Percentiles rank a stretch among this genome's conserved stretches.
Evolutionary conservation across 768 basidiomycete species (phyloP).

Genomic region (Calocybe gangraenosa): DNA sequence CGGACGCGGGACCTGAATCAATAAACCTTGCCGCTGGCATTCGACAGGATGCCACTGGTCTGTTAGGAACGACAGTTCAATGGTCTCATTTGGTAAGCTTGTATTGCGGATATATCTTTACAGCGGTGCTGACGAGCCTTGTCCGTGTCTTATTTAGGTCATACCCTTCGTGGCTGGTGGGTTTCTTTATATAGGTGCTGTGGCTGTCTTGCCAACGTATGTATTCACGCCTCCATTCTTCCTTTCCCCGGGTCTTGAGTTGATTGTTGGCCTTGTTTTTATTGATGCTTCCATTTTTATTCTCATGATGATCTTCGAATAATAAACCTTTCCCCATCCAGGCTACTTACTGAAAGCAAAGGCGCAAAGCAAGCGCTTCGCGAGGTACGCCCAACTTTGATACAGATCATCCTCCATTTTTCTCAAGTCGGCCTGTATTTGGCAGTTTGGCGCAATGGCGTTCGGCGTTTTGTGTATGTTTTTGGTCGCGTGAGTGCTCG

Average conservation of each 20-base stretch:
- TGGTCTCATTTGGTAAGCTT: conserved; percentile 73
- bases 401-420: conserved; percentile 8
- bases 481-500: conserved; percentile 73
- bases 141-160: conserved; percentile 42
- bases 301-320: no score
- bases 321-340: conserved; percentile 14
- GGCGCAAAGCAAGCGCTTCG: conserved; percentile 86
- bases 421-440: conserved; percentile 12
- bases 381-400: conserved; percentile 52
- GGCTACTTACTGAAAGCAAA: conserved; percentile 83
- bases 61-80: conserved; percentile 80
- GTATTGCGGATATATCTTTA: conserved; percentile 8
- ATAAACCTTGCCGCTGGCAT: conserved; percentile 74
- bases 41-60: conserved; percentile 67
- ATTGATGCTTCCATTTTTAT: not conserved
- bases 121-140: conserved; percentile 3
- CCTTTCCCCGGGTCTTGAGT: not conserved
- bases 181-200: conserved; percentile 91
- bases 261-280: not conserved
- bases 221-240: conserved; percentile 24
- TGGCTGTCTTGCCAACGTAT: conserved; percentile 87
- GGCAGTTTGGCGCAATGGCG: conserved; percentile 86
- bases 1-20: conserved; percentile 33
- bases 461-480: conserved; percentile 92
- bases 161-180: conserved; percentile 90